Percentiles rank a stretch among this genome's conserved stretches.
These are phyloP conservation scores for Mycosphaerelloides madeirae DNA, from an alignment of 2,329 filamentous ascomycete genomes.

Conservation along the genomic window DNA sequence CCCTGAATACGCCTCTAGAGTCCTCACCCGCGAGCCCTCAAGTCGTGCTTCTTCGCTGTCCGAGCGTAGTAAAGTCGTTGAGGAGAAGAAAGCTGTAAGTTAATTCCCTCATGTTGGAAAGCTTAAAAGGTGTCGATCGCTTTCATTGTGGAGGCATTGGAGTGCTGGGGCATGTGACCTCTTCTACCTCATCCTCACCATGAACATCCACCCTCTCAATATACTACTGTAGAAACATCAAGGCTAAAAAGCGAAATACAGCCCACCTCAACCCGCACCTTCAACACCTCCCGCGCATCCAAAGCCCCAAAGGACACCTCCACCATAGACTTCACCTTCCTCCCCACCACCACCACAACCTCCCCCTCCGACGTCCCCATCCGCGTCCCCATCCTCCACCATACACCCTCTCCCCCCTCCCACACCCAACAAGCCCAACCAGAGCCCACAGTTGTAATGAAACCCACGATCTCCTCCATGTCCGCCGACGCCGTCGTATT, in stretches of 20 bases:
- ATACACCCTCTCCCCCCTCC: constrained; percentile 6
- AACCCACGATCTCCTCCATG: constrained; percentile 54
- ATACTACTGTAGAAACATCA: neutral
- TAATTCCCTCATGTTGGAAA: no score
- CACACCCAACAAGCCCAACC: no score
- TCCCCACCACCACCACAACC: constrained; percentile 42
- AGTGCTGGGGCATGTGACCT: no score
- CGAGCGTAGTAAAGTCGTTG: no score
- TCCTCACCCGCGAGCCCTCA: constrained; percentile 41
- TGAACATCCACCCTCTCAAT: no score
- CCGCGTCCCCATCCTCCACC: constrained; percentile 30
- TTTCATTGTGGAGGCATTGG: no score
- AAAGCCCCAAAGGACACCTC: constrained; percentile 56
- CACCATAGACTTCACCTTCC: constrained; percentile 60
- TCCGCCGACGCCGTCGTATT: constrained; percentile 47
- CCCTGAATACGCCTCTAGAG: constrained; percentile 49
- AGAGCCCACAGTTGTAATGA: constrained; percentile 42
- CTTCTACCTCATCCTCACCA: no score
- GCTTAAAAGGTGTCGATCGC: no score
- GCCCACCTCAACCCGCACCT: constrained; percentile 41
- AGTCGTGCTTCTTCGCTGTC: no score
- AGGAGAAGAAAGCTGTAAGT: no score
- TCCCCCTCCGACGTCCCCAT: constrained; percentile 17
- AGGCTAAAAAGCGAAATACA: constrained; percentile 24
- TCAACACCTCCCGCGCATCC: constrained; percentile 57